These are phyloP conservation scores for Tuctoria greenei DNA, from an alignment of 176 grass and related monocot genomes.

Conservation along the genomic window DNA sequence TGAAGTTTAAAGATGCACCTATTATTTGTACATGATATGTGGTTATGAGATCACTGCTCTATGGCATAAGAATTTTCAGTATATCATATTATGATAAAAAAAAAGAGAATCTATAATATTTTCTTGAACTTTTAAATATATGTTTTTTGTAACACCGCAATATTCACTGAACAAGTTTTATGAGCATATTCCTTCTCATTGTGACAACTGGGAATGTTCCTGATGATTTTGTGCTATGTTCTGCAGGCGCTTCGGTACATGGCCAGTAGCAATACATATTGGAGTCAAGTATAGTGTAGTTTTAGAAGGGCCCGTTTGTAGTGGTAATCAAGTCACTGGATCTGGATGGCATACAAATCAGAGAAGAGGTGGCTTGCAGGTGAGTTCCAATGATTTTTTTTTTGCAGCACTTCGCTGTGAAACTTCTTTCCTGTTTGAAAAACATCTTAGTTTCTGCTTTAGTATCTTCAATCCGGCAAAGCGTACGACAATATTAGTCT, in stretches of 20 bases:
- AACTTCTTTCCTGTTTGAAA: slow-evolving; percentile 11
- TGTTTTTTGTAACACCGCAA: slow-evolving; percentile 1
- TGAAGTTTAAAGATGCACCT: background rate
- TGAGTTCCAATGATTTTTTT: slow-evolving; percentile 17
- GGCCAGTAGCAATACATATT: slow-evolving; percentile 80
- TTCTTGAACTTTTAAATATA: slow-evolving; percentile 12
- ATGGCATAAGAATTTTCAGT: background rate
- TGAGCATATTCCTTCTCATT: background rate
- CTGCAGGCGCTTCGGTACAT: slow-evolving; percentile 77
- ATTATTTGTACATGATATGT: background rate
- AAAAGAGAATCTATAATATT: too few species aligned
- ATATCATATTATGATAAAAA: too few species aligned
- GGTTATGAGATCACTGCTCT: background rate
- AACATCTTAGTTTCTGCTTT: slow-evolving; percentile 1
- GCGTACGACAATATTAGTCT: slow-evolving; percentile 6
- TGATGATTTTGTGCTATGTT: slow-evolving; percentile 32
- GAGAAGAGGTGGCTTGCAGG: slow-evolving; percentile 68
- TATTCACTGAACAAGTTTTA: slow-evolving; percentile 4
- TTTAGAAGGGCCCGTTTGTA: slow-evolving; percentile 87
- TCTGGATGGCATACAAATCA: slow-evolving; percentile 88
- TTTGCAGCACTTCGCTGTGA: background rate
- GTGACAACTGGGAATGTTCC: slow-evolving; percentile 16
- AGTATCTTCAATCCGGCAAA: slow-evolving; percentile 11
- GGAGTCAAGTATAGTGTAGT: slow-evolving; percentile 55
- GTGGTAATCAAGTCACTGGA: slow-evolving; percentile 71